Percentiles rank a stretch among this genome's conserved stretches.
Conservation (phyloP, 345 rosid species). For the Murraya koenigii region DNA sequence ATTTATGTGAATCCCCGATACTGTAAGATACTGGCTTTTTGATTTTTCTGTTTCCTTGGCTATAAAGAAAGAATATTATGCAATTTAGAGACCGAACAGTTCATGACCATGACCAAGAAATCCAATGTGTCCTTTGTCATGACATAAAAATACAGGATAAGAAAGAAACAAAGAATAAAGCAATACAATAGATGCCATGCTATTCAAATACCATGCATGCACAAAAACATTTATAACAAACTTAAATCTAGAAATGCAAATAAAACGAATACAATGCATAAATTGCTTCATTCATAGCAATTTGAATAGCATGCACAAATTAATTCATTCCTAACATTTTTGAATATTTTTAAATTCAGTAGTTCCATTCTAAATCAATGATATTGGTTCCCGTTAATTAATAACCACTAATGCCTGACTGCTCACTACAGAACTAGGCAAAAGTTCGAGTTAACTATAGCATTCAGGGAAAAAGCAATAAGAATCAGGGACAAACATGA, state of each 20-base stretch:
- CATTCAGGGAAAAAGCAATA: neutral
- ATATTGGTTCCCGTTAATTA: neutral
- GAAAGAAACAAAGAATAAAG: neutral
- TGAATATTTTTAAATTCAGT: neutral
- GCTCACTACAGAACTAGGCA: neutral
- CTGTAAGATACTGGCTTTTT: neutral
- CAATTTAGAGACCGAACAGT: neutral
- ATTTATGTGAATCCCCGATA: neutral
- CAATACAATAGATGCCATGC: neutral
- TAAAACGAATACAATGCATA: neutral
- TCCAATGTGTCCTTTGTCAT: neutral
- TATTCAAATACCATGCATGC: neutral
- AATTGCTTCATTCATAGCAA: neutral
- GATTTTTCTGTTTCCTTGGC: neutral
- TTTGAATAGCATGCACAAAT: no score
- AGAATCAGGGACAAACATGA: neutral
- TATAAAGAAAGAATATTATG: neutral
- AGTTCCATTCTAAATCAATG: neutral
- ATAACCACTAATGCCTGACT: neutral
- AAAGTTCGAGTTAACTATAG: neutral
- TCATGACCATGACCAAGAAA: neutral
- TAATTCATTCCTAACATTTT: no score
- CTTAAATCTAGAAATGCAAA: neutral
- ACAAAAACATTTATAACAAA: neutral
- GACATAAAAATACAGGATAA: neutral